Evolutionary conservation across 2,329 filamentous ascomycete genomes (phyloP).

Genomic region (Scedosporium boydii): DNA sequence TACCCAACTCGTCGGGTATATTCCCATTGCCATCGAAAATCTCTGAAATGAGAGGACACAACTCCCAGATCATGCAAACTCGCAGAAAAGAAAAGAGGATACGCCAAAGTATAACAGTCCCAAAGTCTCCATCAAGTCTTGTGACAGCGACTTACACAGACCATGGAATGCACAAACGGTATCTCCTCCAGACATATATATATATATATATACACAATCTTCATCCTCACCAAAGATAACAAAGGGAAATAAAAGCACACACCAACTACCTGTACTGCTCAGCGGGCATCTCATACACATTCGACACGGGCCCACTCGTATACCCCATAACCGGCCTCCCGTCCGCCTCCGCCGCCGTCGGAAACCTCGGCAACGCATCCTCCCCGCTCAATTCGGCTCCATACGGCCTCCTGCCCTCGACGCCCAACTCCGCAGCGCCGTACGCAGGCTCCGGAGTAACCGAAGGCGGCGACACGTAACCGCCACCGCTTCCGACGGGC

Average conservation of each 20-base stretch:
- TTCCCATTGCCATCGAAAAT: no score
- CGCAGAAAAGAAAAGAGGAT: no score
- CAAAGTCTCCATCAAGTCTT: no score
- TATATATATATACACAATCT: not conserved
- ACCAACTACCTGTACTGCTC: conserved; percentile 24
- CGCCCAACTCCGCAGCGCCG: not conserved
- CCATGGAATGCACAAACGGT: no score
- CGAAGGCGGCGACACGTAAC: not conserved
- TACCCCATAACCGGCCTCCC: conserved; percentile 21
- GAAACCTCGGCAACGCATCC: conserved; percentile 23
- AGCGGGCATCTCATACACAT: conserved; percentile 32
- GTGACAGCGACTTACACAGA: no score
- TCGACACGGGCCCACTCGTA: conserved; percentile 20
- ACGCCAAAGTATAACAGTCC: no score
- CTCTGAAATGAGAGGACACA: no score
- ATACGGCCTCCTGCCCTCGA: not conserved
- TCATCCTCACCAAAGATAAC: not conserved
- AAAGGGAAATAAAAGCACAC: not conserved
- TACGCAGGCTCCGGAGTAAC: conserved; percentile 8
- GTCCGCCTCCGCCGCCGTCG: conserved; percentile 29
- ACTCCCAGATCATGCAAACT: no score
- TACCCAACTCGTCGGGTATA: no score
- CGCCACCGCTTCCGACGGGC: conserved; percentile 3
- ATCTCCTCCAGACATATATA: no score
- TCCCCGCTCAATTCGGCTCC: conserved; percentile 13